Percentiles rank a stretch among this genome's conserved stretches.
Conservation (phyloP, 2,329 filamentous ascomycete genomes). For the Fusarium buharicum region DNA sequence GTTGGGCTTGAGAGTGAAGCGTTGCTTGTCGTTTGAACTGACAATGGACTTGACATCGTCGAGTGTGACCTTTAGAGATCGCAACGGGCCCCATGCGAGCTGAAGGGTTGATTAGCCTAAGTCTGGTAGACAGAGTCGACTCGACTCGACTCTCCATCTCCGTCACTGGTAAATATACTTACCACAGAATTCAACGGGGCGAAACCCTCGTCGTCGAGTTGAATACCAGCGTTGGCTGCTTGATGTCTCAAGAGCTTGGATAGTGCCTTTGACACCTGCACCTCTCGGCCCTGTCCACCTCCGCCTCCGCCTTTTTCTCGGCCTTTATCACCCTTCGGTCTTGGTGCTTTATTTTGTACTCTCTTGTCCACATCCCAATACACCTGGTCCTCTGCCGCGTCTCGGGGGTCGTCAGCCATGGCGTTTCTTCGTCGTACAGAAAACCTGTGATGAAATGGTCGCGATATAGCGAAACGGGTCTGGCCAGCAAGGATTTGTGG, state of each 20-base stretch:
- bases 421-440: constrained; percentile 4
- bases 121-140: neutral
- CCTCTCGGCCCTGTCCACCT: constrained; percentile 54
- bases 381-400: constrained; percentile 15
- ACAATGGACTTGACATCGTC: constrained; percentile 78
- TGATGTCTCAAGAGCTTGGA: constrained; percentile 67
- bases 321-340: constrained; percentile 35
- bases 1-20: constrained; percentile 79
- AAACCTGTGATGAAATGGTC: neutral
- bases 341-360: constrained; percentile 36
- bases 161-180: constrained; percentile 51
- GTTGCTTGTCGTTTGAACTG: constrained; percentile 84
- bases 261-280: constrained; percentile 64
- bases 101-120: constrained; percentile 42
- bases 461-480: neutral
- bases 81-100: constrained; percentile 68
- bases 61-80: constrained; percentile 77
- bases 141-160: too few relatives aligned
- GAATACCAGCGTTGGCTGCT: constrained; percentile 65
- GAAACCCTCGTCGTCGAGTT: constrained; percentile 68
- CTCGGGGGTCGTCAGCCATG: constrained; percentile 32
- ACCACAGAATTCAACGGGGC: constrained; percentile 68
- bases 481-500: neutral
- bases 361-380: constrained; percentile 42
- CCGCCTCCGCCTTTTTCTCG: constrained; percentile 46